These are phyloP conservation scores for Saussurea involucrata DNA, from an alignment of 129 eudicot genomes.

Conservation along the genomic window DNA sequence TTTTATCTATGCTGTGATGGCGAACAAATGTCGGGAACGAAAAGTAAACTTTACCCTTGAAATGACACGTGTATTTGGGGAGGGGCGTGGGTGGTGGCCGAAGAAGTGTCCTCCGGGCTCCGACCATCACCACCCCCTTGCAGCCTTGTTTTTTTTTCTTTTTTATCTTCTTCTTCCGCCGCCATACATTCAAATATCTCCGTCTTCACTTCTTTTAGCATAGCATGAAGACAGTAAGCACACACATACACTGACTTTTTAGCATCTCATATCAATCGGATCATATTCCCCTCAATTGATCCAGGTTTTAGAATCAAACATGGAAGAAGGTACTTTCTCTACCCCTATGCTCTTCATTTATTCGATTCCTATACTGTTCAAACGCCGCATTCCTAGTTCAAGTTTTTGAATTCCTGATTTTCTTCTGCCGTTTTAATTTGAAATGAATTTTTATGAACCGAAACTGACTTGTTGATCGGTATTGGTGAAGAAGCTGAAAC, in stretches of 20 bases:
- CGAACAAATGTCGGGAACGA: no score
- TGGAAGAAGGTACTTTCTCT: slow-evolving; percentile 20
- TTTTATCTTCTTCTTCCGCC: no score
- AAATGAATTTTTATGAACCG: neutral
- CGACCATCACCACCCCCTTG: no score
- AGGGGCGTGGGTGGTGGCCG: no score
- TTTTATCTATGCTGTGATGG: no score
- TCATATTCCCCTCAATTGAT: neutral
- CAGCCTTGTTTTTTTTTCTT: no score
- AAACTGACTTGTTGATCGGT: neutral
- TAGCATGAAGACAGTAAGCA: no score
- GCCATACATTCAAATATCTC: no score
- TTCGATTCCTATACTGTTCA: slow-evolving; percentile 4
- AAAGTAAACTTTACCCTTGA: no score
- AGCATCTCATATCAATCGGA: slow-evolving; percentile 4
- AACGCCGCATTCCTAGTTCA: neutral
- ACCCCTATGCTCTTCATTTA: neutral
- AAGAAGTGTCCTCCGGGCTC: no score
- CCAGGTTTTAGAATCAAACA: slow-evolving; percentile 2
- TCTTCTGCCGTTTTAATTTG: neutral
- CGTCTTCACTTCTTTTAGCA: no score
- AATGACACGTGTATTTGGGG: no score
- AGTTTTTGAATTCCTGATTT: neutral
- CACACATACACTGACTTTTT: neutral
- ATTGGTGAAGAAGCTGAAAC: slow-evolving; percentile 23